Base-by-base conservation (phyloP, 1,139 yeast genomes). In the Geotrichum carabidarum region DNA sequence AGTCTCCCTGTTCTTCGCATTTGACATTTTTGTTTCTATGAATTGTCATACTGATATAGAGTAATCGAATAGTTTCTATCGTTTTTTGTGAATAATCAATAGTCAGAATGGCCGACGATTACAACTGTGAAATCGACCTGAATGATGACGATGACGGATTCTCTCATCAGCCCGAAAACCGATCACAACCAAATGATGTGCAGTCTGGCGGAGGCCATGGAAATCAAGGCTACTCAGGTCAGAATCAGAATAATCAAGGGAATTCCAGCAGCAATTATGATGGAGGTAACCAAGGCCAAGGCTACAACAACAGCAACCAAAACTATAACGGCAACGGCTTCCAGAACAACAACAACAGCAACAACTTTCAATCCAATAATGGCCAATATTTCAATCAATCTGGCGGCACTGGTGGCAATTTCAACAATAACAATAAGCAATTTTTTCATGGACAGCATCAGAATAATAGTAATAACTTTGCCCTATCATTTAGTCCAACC, bases 71-170 rank as follows among this genome's bases (percentile, higher is more conserved):
- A 48, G 34, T 32, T 9, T 17, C n/a, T 7, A 34, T 17, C n/a
- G 18, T 34, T 47, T 48, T 18, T 40, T 47, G n/a, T 22, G 22
- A 40, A 22, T n/a, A 9, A n/a, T 38, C 42, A 37, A 17, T 37
- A n/a, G 40, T 40, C 34, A 36, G 44, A 41, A 58, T 47, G 51
- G 53, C 60, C 50, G 59, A 59, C 50, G 61, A 61, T 14, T 61
- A 62, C 44, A 60, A 57, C 35, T 63, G 60, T 54, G 68, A 65
- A 47, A 63, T 65, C 36, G 68, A 65, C 48, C 55, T 65, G 31
- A 62, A 64, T 52, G 67, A 61, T 43, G 68, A 65, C 32, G 66
- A 63, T 40, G 65, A 61, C 36, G 53, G 51, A 14, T 45, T 37
- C 34, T 40, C 41, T 34, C 36, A 36, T 14, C 15, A 41, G 41